Evolutionary conservation across 2,329 filamentous ascomycete species (phyloP), one percentile per base, ranked within the genome.

Genomic region (Mariannaea sp.): DNA sequence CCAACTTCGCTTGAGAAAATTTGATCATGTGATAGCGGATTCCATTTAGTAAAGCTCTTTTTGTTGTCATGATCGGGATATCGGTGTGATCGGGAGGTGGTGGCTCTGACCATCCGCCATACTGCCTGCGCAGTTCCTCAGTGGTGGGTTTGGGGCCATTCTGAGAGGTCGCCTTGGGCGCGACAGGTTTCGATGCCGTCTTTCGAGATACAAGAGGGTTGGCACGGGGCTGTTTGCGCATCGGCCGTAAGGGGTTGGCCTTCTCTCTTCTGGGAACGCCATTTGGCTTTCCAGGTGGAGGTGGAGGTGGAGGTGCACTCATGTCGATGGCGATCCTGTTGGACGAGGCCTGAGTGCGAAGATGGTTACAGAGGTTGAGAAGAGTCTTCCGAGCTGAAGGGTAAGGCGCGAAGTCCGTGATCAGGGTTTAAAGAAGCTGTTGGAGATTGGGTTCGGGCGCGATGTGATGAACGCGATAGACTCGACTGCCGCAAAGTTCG

Each of bases 21-120:
- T 90, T 87, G 79, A 96, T 92, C 58, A 96, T 83, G 69, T 99
- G 94, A 66, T 92, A 86, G 42, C 93, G 88, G 54, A 96, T 76
- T 5, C 88, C 89, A 62, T 94, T 88, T 50, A 90, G 80, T 43
- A 96, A 73, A 8, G 87, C 85, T 65, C 87, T 86, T 73, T 95
- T 96, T 6, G 90, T 95, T 6, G 92, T 90, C 59, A 91, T 84
- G 14, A 97, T 80, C 12, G 90, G 90, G 62, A 79, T 80, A 33
- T 81, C 79, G 12, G 63, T 73, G 65, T 86, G 86, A 17, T 74
- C 71, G 1, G 69, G 65, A 2, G 77, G 75, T 2, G 79, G 74
- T 22, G 80, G 75, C 39, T 79, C 75, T 4, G 81, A 81, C 84
- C 84, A 87, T 36, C 84, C 84, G 35, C 77, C 79, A 63, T 81